These are phyloP conservation scores for Candida yuanshanica DNA, from an alignment of 805 yeast genomes.

Conservation along the genomic window DNA sequence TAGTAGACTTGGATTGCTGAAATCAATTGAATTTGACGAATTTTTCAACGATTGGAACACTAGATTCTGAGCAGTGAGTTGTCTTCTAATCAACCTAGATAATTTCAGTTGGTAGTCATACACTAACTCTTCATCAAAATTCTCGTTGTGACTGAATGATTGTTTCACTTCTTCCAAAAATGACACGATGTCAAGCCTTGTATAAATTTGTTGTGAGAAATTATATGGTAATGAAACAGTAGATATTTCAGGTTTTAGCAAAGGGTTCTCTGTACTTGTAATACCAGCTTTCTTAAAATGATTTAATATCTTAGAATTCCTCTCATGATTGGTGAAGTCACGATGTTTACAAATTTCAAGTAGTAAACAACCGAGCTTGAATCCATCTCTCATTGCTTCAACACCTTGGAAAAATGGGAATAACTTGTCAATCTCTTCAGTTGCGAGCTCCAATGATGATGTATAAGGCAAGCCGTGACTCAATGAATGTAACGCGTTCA, in stretches of 20 bases:
- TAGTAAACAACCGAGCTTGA: slow-evolving; percentile 22
- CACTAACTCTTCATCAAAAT: slow-evolving; percentile 25
- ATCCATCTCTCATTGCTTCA: slow-evolving; percentile 19
- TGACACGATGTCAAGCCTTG: slow-evolving; percentile 33
- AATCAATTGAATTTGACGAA: slow-evolving; percentile 21
- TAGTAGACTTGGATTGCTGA: slow-evolving; percentile 1
- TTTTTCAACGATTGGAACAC: slow-evolving; percentile 11
- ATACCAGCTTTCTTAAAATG: background rate
- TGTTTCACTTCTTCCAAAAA: slow-evolving; percentile 31
- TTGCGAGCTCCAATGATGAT: slow-evolving; percentile 17
- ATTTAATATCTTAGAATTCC: background rate
- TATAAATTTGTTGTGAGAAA: slow-evolving; percentile 27
- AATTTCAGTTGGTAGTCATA: slow-evolving; percentile 36
- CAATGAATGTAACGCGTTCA: slow-evolving; percentile 49
- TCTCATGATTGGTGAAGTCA: background rate
- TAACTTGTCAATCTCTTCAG: slow-evolving; percentile 15
- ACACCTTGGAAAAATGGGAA: slow-evolving; percentile 15
- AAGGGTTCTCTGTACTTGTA: background rate
- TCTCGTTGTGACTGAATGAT: slow-evolving; percentile 2
- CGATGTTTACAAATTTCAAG: background rate
- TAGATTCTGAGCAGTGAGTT: slow-evolving; percentile 10
- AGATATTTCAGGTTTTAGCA: background rate
- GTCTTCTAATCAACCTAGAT: slow-evolving; percentile 31
- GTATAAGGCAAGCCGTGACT: slow-evolving; percentile 44
- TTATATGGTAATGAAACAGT: slow-evolving; percentile 9